phyloP scores from a whole-genome alignment of 805 yeast species.

The Candida argentea region DNA sequence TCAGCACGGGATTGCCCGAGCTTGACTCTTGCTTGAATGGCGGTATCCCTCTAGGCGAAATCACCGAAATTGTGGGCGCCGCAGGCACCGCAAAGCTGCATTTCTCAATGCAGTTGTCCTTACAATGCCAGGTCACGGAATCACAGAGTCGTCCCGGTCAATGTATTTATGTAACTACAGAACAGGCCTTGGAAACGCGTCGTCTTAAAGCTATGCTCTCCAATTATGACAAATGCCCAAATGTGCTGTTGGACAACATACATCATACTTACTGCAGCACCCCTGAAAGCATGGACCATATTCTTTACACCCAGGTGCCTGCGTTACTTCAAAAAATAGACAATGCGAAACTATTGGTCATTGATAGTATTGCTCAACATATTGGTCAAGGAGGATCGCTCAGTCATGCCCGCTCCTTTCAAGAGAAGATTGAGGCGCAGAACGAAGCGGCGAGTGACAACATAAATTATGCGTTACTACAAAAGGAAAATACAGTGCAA shows the following conservation, averaged over 20 bases:
- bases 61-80: slow-evolving; percentile 70
- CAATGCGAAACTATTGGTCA: slow-evolving; percentile 34
- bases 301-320: slow-evolving; percentile 62
- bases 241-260: slow-evolving; percentile 24
- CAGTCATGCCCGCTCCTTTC: slow-evolving; percentile 27
- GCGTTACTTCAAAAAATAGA: slow-evolving; percentile 17
- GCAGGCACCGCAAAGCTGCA: slow-evolving; percentile 87
- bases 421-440: slow-evolving; percentile 17
- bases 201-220: slow-evolving; percentile 33
- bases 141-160: slow-evolving; percentile 1
- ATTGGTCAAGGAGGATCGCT: slow-evolving; percentile 44
- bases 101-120: slow-evolving; percentile 54
- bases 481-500: slow-evolving; percentile 9
- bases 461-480: slow-evolving; percentile 7
- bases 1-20: slow-evolving; percentile 14
- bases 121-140: slow-evolving; percentile 41
- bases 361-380: slow-evolving; percentile 83
- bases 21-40: slow-evolving; percentile 21
- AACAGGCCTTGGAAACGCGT: slow-evolving; percentile 57
- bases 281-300: slow-evolving; percentile 65
- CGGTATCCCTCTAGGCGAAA: slow-evolving; percentile 20
- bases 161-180: slow-evolving; percentile 63
- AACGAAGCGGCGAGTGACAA: slow-evolving; percentile 6
- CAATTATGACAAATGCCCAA: slow-evolving; percentile 2
- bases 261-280: slow-evolving; percentile 53